Conservation (phyloP, 768 basidiomycete species). For the Zangia roseola region DNA sequence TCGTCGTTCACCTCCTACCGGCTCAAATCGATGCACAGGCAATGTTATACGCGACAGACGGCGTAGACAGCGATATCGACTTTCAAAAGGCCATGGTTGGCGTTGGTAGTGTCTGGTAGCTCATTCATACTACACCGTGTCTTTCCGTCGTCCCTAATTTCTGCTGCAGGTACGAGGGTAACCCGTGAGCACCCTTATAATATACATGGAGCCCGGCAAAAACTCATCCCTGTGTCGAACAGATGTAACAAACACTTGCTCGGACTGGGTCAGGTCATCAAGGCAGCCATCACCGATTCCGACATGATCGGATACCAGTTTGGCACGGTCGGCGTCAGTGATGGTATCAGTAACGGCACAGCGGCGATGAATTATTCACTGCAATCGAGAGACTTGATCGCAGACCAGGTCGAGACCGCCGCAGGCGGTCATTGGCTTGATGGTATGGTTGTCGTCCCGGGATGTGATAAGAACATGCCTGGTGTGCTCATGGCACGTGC, state of each 20-base stretch:
- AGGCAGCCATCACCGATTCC: conserved; percentile 68
- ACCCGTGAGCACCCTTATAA: conserved; percentile 68
- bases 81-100: conserved; percentile 98
- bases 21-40: conserved; percentile 51
- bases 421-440: conserved; percentile 98
- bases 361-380: conserved; percentile 93
- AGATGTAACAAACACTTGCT: conserved; percentile 97
- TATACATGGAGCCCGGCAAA: neutral
- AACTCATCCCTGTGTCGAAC: conserved; percentile 5
- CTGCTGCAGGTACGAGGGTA: conserved; percentile 88
- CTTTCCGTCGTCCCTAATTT: conserved; percentile 13
- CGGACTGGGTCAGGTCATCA: conserved; percentile 83
- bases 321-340: conserved; percentile 96
- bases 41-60: conserved; percentile 99
- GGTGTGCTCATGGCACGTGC: conserved; percentile 94
- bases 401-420: conserved; percentile 94
- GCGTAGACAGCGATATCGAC: conserved; percentile 75
- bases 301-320: conserved; percentile 94
- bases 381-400: conserved; percentile 96
- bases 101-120: conserved; percentile 93
- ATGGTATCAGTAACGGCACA: conserved; percentile 99
- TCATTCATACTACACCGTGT: conserved; percentile 12
- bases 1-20: neutral
- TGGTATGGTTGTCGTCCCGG: conserved; percentile 95
- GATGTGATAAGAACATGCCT: conserved; percentile 99